phyloP scores from a whole-genome alignment of 1,284 basidiomycete species.

The Nidula niveotomentosa region DNA sequence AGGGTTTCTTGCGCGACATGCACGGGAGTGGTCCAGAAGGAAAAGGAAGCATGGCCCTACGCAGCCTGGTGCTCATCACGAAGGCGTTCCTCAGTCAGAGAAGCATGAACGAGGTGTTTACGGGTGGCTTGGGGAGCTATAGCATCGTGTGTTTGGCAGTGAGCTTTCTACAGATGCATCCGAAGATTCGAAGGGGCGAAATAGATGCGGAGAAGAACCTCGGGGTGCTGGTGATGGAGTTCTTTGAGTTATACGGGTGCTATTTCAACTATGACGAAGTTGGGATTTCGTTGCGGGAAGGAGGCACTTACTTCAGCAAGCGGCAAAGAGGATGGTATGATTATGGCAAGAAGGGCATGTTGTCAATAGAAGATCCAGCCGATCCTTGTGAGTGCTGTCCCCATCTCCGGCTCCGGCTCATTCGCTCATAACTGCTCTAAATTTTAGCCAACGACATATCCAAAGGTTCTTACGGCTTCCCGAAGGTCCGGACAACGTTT shows the following conservation, averaged over 20 bases:
- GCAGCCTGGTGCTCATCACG: conserved; percentile 81
- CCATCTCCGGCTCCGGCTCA: too few relatives aligned
- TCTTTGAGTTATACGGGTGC: conserved; percentile 94
- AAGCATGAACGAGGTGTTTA: conserved; percentile 96
- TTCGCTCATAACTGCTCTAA: too few relatives aligned
- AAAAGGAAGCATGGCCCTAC: conserved; percentile 61
- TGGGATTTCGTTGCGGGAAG: conserved; percentile 87
- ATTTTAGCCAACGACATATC: conserved; percentile 89
- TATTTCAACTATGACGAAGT: conserved; percentile 91
- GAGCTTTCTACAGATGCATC: conserved; percentile 96
- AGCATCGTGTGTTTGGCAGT: conserved; percentile 92
- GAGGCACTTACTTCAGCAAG: conserved; percentile 87
- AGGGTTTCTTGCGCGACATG: conserved; percentile 74
- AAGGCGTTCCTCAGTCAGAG: conserved; percentile 92
- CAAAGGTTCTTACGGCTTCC: conserved; percentile 83
- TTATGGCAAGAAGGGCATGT: conserved; percentile 54
- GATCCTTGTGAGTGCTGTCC: conserved; percentile 68
- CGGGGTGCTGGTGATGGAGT: conserved; percentile 92
- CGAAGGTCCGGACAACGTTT: conserved; percentile 80
- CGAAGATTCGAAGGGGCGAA: conserved; percentile 87
- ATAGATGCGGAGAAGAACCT: conserved; percentile 88
- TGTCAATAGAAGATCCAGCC: conserved; percentile 95
- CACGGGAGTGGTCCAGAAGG: conserved; percentile 35
- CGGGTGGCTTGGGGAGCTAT: conserved; percentile 93
- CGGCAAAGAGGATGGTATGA: conserved; percentile 78